These are phyloP conservation scores for Ilex aquifolium DNA, from an alignment of 257 asterid genomes.

Conservation along the genomic window DNA sequence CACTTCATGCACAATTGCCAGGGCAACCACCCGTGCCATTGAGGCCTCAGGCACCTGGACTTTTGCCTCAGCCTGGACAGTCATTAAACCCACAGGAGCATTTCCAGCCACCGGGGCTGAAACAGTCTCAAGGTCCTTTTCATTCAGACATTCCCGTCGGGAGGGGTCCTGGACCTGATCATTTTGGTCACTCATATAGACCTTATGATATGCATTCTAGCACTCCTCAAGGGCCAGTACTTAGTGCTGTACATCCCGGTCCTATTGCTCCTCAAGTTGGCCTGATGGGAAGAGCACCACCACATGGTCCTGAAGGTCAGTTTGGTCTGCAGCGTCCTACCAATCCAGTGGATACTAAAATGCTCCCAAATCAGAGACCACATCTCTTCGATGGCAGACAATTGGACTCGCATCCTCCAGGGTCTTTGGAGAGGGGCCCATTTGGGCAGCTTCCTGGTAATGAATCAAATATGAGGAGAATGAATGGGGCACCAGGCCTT, in stretches of 20 bases:
- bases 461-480: slow-evolving; percentile 29
- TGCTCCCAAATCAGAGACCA: slow-evolving; percentile 32
- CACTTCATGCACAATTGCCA: slow-evolving; percentile 25
- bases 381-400: slow-evolving; percentile 23
- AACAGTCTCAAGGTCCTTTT: slow-evolving; percentile 16
- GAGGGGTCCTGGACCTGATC: slow-evolving; percentile 29
- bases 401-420: slow-evolving; percentile 11
- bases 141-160: slow-evolving; percentile 3
- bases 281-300: slow-evolving; percentile 42
- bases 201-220: slow-evolving; percentile 26
- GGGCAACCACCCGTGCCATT: slow-evolving; percentile 29
- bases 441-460: slow-evolving; percentile 25
- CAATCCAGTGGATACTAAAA: slow-evolving; percentile 32
- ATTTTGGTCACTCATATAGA: slow-evolving; percentile 38
- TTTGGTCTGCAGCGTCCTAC: slow-evolving; percentile 29
- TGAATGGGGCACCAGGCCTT: slow-evolving; percentile 38
- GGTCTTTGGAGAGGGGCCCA: slow-evolving; percentile 41
- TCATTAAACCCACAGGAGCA: slow-evolving; percentile 29
- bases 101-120: slow-evolving; percentile 17
- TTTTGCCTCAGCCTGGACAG: slow-evolving; percentile 31
- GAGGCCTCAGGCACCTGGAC: slow-evolving; percentile 35
- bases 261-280: slow-evolving; percentile 40
- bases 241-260: slow-evolving; percentile 13
- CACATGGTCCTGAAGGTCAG: slow-evolving; percentile 39
- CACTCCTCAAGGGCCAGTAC: slow-evolving; percentile 32